Percentiles rank a stretch among this genome's conserved stretches.
phyloP scores from a whole-genome alignment of 352 stramenopile genomes.

The Paralagenidium karlingii region DNA sequence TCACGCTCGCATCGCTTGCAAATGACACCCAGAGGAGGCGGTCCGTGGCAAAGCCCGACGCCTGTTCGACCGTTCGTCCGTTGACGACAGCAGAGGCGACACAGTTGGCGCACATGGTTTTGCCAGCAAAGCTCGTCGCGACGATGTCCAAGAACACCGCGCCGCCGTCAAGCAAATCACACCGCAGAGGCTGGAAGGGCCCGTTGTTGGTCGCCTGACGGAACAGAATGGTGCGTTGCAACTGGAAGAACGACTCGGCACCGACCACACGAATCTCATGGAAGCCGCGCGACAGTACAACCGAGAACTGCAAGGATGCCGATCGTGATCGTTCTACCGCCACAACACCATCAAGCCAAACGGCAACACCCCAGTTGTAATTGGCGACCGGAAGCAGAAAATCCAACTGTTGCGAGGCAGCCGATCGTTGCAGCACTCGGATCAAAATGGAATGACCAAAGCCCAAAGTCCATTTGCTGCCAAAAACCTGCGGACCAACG shows the following conservation, averaged over 20 bases:
- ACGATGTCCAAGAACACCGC: conserved; percentile 17
- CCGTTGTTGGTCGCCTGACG: conserved; percentile 9
- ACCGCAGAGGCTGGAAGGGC: conserved; percentile 21
- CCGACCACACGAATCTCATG: conserved; percentile 25
- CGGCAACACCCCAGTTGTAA: conserved; percentile 26
- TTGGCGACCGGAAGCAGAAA: conserved; percentile 31
- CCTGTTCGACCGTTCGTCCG: conserved; percentile 5
- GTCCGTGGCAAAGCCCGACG: too few species aligned
- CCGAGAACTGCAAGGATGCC: conserved; percentile 20
- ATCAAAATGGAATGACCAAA: conserved; percentile 43
- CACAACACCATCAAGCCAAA: conserved; percentile 19
- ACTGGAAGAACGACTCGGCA: conserved; percentile 26
- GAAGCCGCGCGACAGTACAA: conserved; percentile 14
- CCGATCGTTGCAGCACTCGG: conserved; percentile 26
- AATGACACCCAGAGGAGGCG: too few species aligned
- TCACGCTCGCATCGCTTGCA: too few species aligned
- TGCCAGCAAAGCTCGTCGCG: conserved; percentile 6
- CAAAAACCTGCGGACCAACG: conserved; percentile 12
- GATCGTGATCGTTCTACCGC: conserved; percentile 12
- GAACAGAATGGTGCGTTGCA: conserved; percentile 26
- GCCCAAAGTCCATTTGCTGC: conserved; percentile 4
- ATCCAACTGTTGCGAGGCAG: conserved; percentile 17
- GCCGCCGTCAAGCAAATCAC: conserved; percentile 30
- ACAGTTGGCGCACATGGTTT: too few species aligned
- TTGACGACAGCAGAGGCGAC: too few species aligned